Evolutionary conservation across 1,284 basidiomycete genomes (phyloP), one percentile per base, ranked within the genome.

Genomic region (Earliella scabrosa): DNA sequence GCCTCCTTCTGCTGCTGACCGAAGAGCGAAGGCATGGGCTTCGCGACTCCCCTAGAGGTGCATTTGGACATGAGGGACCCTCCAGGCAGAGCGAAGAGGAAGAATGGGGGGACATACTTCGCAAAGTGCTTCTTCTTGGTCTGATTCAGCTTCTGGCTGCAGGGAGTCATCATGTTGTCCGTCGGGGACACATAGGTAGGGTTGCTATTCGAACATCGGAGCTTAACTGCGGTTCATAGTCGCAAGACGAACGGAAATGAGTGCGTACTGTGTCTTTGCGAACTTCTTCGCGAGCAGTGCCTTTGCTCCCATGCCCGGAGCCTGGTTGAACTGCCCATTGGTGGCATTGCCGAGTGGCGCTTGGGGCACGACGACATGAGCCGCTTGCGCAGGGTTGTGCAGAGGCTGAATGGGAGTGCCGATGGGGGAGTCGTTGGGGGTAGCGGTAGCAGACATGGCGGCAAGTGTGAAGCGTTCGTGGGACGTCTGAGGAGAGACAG

Each of bases 91-190:
- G 2, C 18, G 21, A 26, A 11, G 26, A 31, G 9, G 1, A 9
- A 26, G 3, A 18, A 34, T 2, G 13, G 20, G 24, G 36, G 24
- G 31, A 58, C 90, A 47, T 63, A 96, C 95, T 93, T 96, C 50
- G 75, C 77, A 68, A 96, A 97, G 66, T 93, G 92, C 73, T 94
- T 94, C 82, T 95, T 94, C 82, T 88, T 95, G 3, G 90, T 89
- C 20, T 90, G 89, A 50, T 80, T 88, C 52, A 97, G 83, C 74
- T 97, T 97, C 75, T 93, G 88, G 5, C 93, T 91, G 71, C 87
- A 87, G 1, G 95, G 95, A 4, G 94, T 96, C 81, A 97, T 86
- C 73, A 97, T 80, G 68, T 91, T 92, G 73, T 98, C 95, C 9
- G 95, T 97, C 6, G 95, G 95, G 14, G 95, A 97, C 63, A 94